Base-by-base conservation (phyloP, 2,329 filamentous ascomycete genomes). In the Sphaerulina musiva region DNA sequence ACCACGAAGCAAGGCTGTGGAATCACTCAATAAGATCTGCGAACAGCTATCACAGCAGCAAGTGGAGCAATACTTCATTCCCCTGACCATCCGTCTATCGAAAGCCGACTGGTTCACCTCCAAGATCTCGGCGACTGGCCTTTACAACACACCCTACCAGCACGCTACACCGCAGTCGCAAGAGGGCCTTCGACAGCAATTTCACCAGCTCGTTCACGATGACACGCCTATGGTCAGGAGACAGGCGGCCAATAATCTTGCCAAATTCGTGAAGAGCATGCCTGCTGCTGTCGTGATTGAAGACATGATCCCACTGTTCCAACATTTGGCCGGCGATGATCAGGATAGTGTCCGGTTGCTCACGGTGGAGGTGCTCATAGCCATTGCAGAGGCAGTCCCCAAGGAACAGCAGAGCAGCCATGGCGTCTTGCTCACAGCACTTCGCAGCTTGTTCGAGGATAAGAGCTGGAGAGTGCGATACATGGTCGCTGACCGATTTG, bases 61-160 rank as follows among this genome's bases (percentile, higher is more conserved):
- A 77, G 86, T 97, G 70, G 93, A 98, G 78, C 89, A 96, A 68
- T 88, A 91, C 75, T 97, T 97, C 76, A 92, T 98, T 65, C 93
- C 93, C 59, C 85, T 98, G 69, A 91, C 91, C 56, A 83, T 95
- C 69, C 89, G 93, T 70, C 87, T 98, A 58, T 95, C 93, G 62
- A 98, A 97, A 81, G 93, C 93, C 74, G 93, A 98, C 76, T 98
- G 93, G 93, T 98, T 98, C 74, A 98, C 93, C 54, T 97, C 93
- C 62, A 98, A 97, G 77, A 93, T 98, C 62, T 98, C 93, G 32
- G 93, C 92, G 59, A 95, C 92, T 62, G 93, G 93, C 59, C 86
- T 98, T 59, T 98, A 92, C 78, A 93, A 88, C 70, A 83, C 85
- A 46, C 92, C 93, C 61, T 98, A 98, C 78, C 86, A 85, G 67